Evolutionary conservation across 2,329 filamentous ascomycete genomes (phyloP).

Genomic region (Diaporthe nobilis): DNA sequence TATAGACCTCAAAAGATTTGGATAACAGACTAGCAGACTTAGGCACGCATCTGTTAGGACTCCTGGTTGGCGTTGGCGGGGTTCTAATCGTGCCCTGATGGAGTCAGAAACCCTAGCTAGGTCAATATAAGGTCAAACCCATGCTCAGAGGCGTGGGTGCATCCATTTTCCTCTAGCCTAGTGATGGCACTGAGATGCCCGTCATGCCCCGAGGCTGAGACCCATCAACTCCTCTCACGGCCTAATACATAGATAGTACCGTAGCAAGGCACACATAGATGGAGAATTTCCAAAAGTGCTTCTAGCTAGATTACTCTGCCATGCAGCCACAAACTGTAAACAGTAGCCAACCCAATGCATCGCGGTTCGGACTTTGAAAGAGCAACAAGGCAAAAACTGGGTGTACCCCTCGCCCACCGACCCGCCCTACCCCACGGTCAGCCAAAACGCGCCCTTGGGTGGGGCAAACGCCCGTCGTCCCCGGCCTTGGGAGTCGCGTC

Average conservation of each 20-base stretch:
- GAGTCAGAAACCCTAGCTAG: no score
- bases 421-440: not conserved
- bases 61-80: not conserved
- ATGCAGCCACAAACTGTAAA: not conserved
- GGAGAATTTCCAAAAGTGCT: not conserved
- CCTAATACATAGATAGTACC: not conserved
- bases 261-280: no score
- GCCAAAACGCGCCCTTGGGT: slow-evolving; percentile 1
- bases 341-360: not conserved
- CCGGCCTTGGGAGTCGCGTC: not conserved
- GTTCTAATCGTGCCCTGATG: not conserved
- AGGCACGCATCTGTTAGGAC: not conserved
- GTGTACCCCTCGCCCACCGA: not conserved
- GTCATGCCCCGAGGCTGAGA: not conserved
- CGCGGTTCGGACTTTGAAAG: not conserved
- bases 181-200: not conserved
- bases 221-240: not conserved
- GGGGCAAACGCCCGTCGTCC: not conserved
- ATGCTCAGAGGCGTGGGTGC: no score
- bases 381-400: not conserved
- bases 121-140: no score
- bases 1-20: not conserved
- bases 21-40: no score
- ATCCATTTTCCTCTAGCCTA: no score
- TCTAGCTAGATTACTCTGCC: not conserved